Percentiles rank a stretch among this genome's conserved stretches.
These are phyloP conservation scores for Thelonectria olida DNA, from an alignment of 2,329 filamentous ascomycete species.

Conservation along the genomic window DNA sequence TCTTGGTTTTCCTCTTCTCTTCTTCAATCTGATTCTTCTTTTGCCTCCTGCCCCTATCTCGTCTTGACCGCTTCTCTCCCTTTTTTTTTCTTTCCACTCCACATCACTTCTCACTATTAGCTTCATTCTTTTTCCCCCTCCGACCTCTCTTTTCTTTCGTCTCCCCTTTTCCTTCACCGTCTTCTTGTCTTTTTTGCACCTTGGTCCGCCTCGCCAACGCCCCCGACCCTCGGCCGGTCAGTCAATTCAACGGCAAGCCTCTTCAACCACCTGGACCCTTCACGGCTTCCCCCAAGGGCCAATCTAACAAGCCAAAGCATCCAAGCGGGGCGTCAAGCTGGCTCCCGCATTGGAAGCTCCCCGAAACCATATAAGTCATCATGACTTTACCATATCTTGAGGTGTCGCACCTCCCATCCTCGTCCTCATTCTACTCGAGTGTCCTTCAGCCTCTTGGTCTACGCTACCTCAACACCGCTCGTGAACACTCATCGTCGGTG, in stretches of 20 bases:
- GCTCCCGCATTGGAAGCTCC: slow-evolving; percentile 32
- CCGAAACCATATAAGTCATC: slow-evolving; percentile 30
- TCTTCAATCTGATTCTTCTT: slow-evolving; percentile 2
- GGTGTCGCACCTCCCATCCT: slow-evolving; percentile 81
- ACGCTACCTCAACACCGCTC: slow-evolving; percentile 57
- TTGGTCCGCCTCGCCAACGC: slow-evolving; percentile 32
- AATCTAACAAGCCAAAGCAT: slow-evolving; percentile 30
- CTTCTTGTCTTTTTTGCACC: slow-evolving; percentile 26
- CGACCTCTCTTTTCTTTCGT: slow-evolving; percentile 14
- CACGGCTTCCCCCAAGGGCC: slow-evolving; percentile 23
- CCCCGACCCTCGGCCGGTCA: slow-evolving; percentile 29
- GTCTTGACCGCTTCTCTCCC: slow-evolving; percentile 21
- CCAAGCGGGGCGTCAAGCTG: slow-evolving; percentile 34
- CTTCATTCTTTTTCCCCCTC: not conserved
- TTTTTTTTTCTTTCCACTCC: not conserved
- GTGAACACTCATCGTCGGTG: slow-evolving; percentile 46
- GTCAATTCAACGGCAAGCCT: slow-evolving; percentile 29
- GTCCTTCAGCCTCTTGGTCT: slow-evolving; percentile 82
- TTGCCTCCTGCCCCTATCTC: slow-evolving; percentile 20
- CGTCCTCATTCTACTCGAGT: slow-evolving; percentile 85
- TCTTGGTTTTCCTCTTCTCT: slow-evolving; percentile 18
- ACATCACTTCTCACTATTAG: slow-evolving; percentile 3
- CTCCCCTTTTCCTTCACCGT: slow-evolving; percentile 24
- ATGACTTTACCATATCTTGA: slow-evolving; percentile 62
- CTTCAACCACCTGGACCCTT: slow-evolving; percentile 13